Percentiles rank a stretch among this genome's conserved stretches.
Evolutionary conservation across 2,329 filamentous ascomycete genomes (phyloP).

Genomic region (Exophiala dermatitidis): DNA sequence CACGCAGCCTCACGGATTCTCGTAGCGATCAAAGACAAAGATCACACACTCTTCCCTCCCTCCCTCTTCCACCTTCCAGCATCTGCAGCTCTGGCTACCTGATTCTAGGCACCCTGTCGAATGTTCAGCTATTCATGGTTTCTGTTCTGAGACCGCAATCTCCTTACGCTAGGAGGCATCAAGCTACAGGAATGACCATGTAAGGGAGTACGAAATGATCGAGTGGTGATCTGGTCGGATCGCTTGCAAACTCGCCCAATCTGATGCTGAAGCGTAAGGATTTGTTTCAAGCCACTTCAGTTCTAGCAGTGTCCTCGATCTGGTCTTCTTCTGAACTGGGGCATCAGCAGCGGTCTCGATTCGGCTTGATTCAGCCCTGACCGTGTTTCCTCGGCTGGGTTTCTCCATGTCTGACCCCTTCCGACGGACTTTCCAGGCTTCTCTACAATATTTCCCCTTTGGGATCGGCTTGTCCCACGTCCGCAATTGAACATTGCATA

Average conservation of each 20-base stretch:
- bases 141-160: constrained; percentile 8
- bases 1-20: too few species aligned
- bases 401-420: neutral
- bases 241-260: neutral
- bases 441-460: neutral
- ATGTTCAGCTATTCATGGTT: neutral
- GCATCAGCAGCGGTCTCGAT: neutral
- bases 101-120: neutral
- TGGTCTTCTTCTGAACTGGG: neutral
- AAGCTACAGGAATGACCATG: neutral
- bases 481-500: neutral
- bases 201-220: constrained; percentile 1
- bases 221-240: neutral
- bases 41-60: too few species aligned
- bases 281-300: constrained; percentile 8
- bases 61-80: too few species aligned
- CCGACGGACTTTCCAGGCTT: neutral
- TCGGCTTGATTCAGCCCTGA: neutral
- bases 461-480: neutral
- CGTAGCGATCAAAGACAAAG: too few species aligned
- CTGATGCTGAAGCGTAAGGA: neutral
- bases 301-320: neutral
- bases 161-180: constrained; percentile 1
- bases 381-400: neutral
- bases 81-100: too few species aligned